A percentile compares a stretch with the other conserved stretches of the same genome.
phyloP scores from a whole-genome alignment of 768 basidiomycete genomes.

The Agrocybe pediades region DNA sequence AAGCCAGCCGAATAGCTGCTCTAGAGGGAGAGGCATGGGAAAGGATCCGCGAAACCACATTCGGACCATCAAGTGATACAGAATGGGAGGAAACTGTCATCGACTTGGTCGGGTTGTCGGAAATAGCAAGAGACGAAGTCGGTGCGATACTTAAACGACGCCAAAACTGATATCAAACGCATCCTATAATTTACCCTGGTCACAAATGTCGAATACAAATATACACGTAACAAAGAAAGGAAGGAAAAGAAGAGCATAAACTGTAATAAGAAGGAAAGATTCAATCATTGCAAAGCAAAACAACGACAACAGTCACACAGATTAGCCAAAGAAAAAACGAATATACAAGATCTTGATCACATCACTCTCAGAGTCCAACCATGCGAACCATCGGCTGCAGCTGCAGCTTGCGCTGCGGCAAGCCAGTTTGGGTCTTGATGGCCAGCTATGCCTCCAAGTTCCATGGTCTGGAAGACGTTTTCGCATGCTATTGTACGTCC shows the following conservation, averaged over 20 bases:
- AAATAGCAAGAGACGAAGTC: slow-evolving; percentile 65
- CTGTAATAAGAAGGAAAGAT: slow-evolving; percentile 13
- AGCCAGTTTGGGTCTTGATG: slow-evolving; percentile 67
- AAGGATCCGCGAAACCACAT: slow-evolving; percentile 46
- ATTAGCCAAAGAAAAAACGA: slow-evolving; percentile 23
- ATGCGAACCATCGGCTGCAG: slow-evolving; percentile 62
- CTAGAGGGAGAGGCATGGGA: slow-evolving; percentile 58
- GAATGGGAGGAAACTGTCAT: slow-evolving; percentile 59
- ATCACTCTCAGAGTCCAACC: slow-evolving; percentile 83
- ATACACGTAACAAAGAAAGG: slow-evolving; percentile 1
- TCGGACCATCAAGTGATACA: slow-evolving; percentile 44
- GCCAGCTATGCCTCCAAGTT: slow-evolving; percentile 53
- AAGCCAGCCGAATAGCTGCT: slow-evolving; percentile 69
- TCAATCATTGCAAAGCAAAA: slow-evolving; percentile 39
- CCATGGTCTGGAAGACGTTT: slow-evolving; percentile 73
- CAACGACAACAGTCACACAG: slow-evolving; percentile 33
- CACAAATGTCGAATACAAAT: slow-evolving; percentile 21
- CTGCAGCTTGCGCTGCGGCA: slow-evolving; percentile 72
- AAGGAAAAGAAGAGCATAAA: slow-evolving; percentile 6
- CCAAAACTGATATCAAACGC: slow-evolving; percentile 24
- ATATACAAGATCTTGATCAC: slow-evolving; percentile 43
- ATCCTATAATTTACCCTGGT: slow-evolving; percentile 8
- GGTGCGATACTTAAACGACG: slow-evolving; percentile 52
- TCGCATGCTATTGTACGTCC: slow-evolving; percentile 84
- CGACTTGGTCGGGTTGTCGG: slow-evolving; percentile 58